Percentiles rank a stretch among this genome's conserved stretches.
Conservation (phyloP, 306 rosid species). For the Lupinus albus region DNA sequence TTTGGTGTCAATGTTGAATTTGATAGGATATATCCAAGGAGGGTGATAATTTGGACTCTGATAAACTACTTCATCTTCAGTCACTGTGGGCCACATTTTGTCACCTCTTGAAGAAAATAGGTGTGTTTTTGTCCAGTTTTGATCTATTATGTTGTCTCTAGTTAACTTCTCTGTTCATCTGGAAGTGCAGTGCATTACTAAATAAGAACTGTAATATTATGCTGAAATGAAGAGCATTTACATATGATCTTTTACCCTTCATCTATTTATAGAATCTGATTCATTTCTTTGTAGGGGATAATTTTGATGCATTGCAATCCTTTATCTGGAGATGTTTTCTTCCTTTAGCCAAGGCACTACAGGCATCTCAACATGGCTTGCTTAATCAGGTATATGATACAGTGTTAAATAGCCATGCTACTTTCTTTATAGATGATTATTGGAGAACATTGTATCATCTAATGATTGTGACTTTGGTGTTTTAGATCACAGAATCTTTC, state of each 20-base stretch:
- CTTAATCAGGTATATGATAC: constrained; percentile 65
- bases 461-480: constrained; percentile 40
- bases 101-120: constrained; percentile 70
- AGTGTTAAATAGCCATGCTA: constrained; percentile 21
- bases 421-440: constrained; percentile 22
- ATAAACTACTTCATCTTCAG: constrained; percentile 49
- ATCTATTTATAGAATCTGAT: constrained; percentile 24
- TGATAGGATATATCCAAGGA: constrained; percentile 52
- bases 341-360: constrained; percentile 62
- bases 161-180: constrained; percentile 20
- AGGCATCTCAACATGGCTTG: constrained; percentile 53
- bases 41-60: constrained; percentile 54
- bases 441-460: constrained; percentile 10
- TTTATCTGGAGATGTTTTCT: constrained; percentile 71
- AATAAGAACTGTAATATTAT: constrained; percentile 10
- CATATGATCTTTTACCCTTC: not conserved
- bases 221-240: constrained; percentile 29
- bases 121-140: constrained; percentile 44
- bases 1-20: constrained; percentile 33
- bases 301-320: constrained; percentile 47
- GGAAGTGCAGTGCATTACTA: not conserved
- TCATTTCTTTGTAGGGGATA: constrained; percentile 50
- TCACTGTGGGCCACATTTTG: constrained; percentile 67
- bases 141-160: not conserved
- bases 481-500: constrained; percentile 65